Percentiles rank a stretch among this genome's conserved stretches.
phyloP scores from a whole-genome alignment of 805 yeast species.

The Candida ascalaphidarum region DNA sequence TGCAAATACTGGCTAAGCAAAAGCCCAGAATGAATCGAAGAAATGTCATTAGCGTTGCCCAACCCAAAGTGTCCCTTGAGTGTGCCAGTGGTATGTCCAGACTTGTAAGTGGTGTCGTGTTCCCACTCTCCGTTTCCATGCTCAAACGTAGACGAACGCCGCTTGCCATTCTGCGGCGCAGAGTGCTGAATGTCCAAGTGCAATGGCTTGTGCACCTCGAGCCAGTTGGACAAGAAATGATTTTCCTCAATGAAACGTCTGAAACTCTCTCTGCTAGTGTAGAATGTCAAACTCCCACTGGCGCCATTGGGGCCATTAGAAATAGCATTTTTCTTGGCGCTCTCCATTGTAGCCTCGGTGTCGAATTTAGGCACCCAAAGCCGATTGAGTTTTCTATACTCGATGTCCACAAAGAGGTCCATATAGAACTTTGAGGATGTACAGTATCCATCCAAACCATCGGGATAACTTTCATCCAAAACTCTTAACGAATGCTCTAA shows the following conservation, averaged over 20 bases:
- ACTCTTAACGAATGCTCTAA: conserved; percentile 15
- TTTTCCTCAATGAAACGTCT: conserved; percentile 19
- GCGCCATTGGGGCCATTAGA: conserved; percentile 2
- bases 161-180: too few species aligned
- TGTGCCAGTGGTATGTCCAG: too few species aligned
- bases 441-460: conserved; percentile 13
- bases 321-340: background rate
- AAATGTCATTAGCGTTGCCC: conserved; percentile 33
- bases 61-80: too few species aligned
- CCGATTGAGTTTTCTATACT: conserved; percentile 13
- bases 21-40: conserved; percentile 31
- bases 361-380: conserved; percentile 22
- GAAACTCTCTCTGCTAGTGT: conserved; percentile 11
- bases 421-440: conserved; percentile 10
- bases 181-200: conserved; percentile 1
- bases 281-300: conserved; percentile 3
- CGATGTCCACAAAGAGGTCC: conserved; percentile 14
- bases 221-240: conserved; percentile 20
- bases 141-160: too few species aligned
- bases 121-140: too few species aligned
- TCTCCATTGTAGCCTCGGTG: conserved; percentile 5
- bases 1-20: conserved; percentile 6
- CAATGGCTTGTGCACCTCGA: conserved; percentile 20
- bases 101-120: background rate
- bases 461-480: conserved; percentile 21